These are phyloP conservation scores for Vaccinium vitisidaea DNA, from an alignment of 148 eudicot species.

Conservation along the genomic window DNA sequence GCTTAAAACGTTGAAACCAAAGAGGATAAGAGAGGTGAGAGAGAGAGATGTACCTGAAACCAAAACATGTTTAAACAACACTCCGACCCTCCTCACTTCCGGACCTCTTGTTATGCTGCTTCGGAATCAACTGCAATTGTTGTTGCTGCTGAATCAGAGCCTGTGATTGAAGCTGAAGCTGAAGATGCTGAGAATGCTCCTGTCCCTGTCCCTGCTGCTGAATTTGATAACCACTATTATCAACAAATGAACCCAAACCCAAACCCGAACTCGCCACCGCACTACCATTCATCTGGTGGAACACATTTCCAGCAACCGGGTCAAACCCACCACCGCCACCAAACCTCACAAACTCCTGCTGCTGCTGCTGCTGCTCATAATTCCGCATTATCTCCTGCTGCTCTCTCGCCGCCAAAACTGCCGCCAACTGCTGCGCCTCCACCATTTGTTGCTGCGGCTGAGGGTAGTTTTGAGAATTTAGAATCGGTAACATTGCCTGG, in stretches of 20 bases:
- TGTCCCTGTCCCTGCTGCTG: conserved; percentile 30
- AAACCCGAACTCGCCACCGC: conserved; percentile 24
- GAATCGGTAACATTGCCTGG: conserved; percentile 49
- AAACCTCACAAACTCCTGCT: conserved; percentile 31
- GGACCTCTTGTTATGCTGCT: conserved; percentile 31
- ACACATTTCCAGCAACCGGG: conserved; percentile 25
- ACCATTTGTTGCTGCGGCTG: conserved; percentile 31
- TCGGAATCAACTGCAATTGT: conserved; percentile 25
- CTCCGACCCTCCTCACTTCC: conserved; percentile 40
- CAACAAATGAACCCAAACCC: conserved; percentile 42
- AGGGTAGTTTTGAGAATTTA: conserved; percentile 30
- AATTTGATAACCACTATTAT: conserved; percentile 25
- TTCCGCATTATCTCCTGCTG: conserved; percentile 53
- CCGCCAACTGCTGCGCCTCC: conserved; percentile 58
- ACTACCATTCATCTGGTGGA: conserved; percentile 27
- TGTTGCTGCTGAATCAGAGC: conserved; percentile 32
- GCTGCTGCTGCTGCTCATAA: conserved; percentile 42
- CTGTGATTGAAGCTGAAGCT: conserved; percentile 21
- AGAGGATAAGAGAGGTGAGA: neutral
- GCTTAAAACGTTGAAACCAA: neutral
- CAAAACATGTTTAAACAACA: conserved; percentile 24
- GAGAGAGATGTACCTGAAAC: conserved; percentile 18
- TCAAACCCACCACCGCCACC: conserved; percentile 33
- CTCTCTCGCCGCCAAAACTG: conserved; percentile 42
- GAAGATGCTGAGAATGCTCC: conserved; percentile 24